Percentiles rank a stretch among this genome's conserved stretches.
Evolutionary conservation across 495 filamentous ascomycete species (phyloP).

Genomic region (Aspergillus wentii): DNA sequence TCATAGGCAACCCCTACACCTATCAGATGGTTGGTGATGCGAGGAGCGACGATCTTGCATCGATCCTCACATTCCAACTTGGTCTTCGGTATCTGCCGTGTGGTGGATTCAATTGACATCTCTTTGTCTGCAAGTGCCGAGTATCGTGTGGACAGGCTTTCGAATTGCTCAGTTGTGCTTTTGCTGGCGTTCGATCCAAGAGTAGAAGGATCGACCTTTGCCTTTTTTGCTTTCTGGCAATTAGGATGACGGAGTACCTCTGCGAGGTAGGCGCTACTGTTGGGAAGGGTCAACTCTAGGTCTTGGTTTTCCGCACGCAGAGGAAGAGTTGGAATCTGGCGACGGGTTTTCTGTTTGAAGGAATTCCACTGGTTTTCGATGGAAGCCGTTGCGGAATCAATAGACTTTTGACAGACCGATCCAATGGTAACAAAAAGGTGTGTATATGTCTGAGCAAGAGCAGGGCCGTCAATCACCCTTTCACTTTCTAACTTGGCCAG

Average conservation of each 20-base stretch:
- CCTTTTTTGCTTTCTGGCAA: neutral
- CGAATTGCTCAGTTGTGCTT: conserved; percentile 10
- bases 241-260: conserved; percentile 9
- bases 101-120: conserved; percentile 10
- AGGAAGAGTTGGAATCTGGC: conserved; percentile 35
- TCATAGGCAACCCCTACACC: conserved; percentile 35
- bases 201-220: conserved; percentile 2
- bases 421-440: conserved; percentile 13
- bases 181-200: conserved; percentile 3
- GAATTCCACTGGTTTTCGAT: conserved; percentile 17
- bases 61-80: neutral
- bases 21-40: conserved; percentile 32
- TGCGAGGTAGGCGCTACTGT: conserved; percentile 38
- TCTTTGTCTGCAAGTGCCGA: conserved; percentile 23
- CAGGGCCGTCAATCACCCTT: conserved; percentile 4
- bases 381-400: conserved; percentile 13
- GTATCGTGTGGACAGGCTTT: conserved; percentile 19
- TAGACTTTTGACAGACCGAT: conserved; percentile 18
- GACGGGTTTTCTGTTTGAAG: conserved; percentile 21
- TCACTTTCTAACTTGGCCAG: conserved; percentile 54
- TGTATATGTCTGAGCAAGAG: conserved; percentile 5
- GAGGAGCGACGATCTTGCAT: conserved; percentile 28
- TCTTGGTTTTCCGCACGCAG: conserved; percentile 18
- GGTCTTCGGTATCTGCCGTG: neutral
- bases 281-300: conserved; percentile 34